These are phyloP conservation scores for Pythium folliculosum DNA, from an alignment of 352 stramenopile genomes.

Conservation along the genomic window DNA sequence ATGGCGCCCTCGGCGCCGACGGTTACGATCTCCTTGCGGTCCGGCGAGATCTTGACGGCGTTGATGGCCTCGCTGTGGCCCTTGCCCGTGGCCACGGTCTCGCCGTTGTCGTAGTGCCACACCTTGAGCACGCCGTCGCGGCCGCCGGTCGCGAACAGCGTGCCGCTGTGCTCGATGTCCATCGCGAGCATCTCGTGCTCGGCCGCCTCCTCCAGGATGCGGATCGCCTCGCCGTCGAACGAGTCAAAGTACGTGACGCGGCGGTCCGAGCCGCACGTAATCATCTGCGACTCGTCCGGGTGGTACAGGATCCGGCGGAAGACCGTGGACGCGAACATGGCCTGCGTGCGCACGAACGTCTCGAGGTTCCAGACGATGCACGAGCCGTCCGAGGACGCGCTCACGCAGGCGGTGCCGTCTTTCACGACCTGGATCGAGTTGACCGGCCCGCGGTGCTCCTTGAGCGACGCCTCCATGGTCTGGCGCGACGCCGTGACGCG, in stretches of 20 bases:
- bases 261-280: constrained; percentile 94
- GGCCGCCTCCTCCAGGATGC: constrained; percentile 92
- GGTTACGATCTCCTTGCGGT: constrained; percentile 92
- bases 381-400: constrained; percentile 78
- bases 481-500: constrained; percentile 90
- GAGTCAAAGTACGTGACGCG: constrained; percentile 98
- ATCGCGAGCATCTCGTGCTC: constrained; percentile 92
- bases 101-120: constrained; percentile 97
- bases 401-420: constrained; percentile 77
- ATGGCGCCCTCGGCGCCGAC: constrained; percentile 94
- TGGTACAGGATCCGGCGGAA: constrained; percentile 95
- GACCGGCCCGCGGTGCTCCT: constrained; percentile 94
- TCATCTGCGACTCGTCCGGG: constrained; percentile 95
- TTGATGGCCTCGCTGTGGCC: constrained; percentile 95
- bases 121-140: constrained; percentile 93
- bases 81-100: constrained; percentile 83
- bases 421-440: constrained; percentile 88
- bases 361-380: constrained; percentile 98
- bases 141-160: constrained; percentile 90
- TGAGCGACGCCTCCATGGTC: constrained; percentile 94
- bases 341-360: constrained; percentile 90
- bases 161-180: constrained; percentile 90
- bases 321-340: constrained; percentile 95
- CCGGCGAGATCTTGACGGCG: constrained; percentile 92
- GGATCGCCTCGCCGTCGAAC: constrained; percentile 93